Evolutionary conservation across 176 grass and related monocot genomes (phyloP), one percentile per base, ranked within the genome.

Genomic region (Stipa capillata): DNA sequence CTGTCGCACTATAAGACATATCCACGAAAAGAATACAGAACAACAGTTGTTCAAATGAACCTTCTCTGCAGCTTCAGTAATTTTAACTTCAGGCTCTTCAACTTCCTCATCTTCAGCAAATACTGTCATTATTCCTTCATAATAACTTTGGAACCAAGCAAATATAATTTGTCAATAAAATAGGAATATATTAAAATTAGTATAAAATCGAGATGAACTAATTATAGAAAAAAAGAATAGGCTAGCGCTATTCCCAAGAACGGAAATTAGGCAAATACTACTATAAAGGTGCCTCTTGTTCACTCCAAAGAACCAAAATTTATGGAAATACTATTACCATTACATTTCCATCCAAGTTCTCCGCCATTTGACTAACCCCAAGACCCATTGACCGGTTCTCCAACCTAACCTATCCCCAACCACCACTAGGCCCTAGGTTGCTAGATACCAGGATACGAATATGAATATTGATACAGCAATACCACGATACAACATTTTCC

Each of bases 11-110:
- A 70, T 17, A 75, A 74, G 35, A n/a, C n/a, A 81, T n/a, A 84
- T 36, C 4, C 10, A 16, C 5, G 12, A 40, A n/a, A 16, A 3
- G 10, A 62, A 63, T 5, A 21, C 5, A 71, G 28, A n/a, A n/a
- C n/a, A n/a, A 83, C 4, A 79, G 18, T 8, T 76, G 42, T 82
- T 77, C 24, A 16, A 70, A 48, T 24, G n/a, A n/a, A n/a, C n/a
- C n/a, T n/a, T n/a, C n/a, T n/a, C n/a, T 83, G 88, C 92, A 92
- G 89, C 90, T 87, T 98, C 95, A 81, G 78, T 85, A 52, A 94
- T 78, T 66, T 85, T 94, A 25, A 85, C 61, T 69, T 79, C 54
- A 78, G 90, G 58, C 41, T 98, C 92, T 76, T 94, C 90, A 65
- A 36, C 80, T 76, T 79, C 85, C 59, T 90, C 87, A 18, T 78